These are phyloP conservation scores for Penicillium griseofulvum DNA, from an alignment of 2,329 filamentous ascomycete genomes.

Conservation along the genomic window DNA sequence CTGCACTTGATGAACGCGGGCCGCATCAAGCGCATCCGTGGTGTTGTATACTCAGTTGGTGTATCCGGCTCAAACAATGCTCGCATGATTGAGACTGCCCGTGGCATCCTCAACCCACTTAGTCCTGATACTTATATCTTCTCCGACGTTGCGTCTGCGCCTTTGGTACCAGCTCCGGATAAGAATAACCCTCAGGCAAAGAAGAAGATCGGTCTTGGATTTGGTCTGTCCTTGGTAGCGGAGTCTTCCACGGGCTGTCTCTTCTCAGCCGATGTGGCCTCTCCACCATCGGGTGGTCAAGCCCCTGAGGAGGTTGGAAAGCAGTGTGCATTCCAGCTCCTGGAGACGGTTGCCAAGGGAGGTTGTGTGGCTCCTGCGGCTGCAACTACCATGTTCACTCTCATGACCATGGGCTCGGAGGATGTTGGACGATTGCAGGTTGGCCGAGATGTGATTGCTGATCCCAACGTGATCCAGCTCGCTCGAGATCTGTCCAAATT, in stretches of 20 bases:
- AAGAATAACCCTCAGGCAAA: conserved; percentile 58
- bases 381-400: conserved; percentile 69
- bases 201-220: conserved; percentile 76
- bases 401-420: conserved; percentile 98
- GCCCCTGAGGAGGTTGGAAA: conserved; percentile 89
- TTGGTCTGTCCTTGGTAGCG: conserved; percentile 85
- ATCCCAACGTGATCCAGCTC: conserved; percentile 74
- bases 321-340: conserved; percentile 80
- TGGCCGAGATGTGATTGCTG: conserved; percentile 76
- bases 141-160: conserved; percentile 62
- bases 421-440: conserved; percentile 86
- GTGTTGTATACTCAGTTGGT: conserved; percentile 90
- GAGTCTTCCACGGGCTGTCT: conserved; percentile 85
- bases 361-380: conserved; percentile 76
- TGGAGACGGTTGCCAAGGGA: conserved; percentile 77
- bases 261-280: conserved; percentile 80
- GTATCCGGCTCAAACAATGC: conserved; percentile 91
- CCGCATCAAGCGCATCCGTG: conserved; percentile 80
- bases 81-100: conserved; percentile 87
- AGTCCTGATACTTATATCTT: conserved; percentile 88
- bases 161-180: conserved; percentile 65
- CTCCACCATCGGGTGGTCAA: conserved; percentile 72
- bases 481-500: conserved; percentile 86
- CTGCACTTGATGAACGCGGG: conserved; percentile 83
- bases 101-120: conserved; percentile 81